phyloP scores from a whole-genome alignment of 768 basidiomycete species.

The Naganishia antarctica region DNA sequence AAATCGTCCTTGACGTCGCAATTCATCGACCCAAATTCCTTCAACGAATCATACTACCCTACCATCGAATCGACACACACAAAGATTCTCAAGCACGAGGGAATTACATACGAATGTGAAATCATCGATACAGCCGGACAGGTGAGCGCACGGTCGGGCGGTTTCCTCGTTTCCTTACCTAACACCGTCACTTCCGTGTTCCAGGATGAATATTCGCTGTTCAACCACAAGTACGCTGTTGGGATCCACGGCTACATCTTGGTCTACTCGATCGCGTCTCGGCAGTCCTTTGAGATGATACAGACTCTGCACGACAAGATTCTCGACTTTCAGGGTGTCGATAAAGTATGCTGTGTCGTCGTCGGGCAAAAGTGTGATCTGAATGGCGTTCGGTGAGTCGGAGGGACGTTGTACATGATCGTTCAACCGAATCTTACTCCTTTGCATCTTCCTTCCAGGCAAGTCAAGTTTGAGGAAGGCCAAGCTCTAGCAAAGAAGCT shows the following conservation, averaged over 20 bases:
- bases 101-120: constrained; percentile 88
- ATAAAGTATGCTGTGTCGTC: constrained; percentile 83
- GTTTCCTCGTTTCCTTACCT: neutral
- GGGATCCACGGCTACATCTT: constrained; percentile 96
- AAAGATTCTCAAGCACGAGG: constrained; percentile 80
- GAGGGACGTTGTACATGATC: neutral
- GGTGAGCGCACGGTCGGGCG: constrained; percentile 53
- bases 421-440: neutral
- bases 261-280: constrained; percentile 86
- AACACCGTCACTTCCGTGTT: neutral
- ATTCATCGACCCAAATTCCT: constrained; percentile 79
- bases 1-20: constrained; percentile 90
- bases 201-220: constrained; percentile 91
- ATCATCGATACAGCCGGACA: constrained; percentile 98
- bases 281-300: constrained; percentile 90
- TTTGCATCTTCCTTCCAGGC: constrained; percentile 51
- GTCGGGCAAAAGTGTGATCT: constrained; percentile 91
- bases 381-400: constrained; percentile 59
- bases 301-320: constrained; percentile 91
- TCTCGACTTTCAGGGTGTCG: constrained; percentile 73
- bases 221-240: constrained; percentile 88
- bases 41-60: constrained; percentile 88
- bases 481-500: constrained; percentile 67
- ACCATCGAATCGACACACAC: constrained; percentile 85
- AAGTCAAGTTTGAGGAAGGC: constrained; percentile 70